Percentiles rank a stretch among this genome's conserved stretches.
These are phyloP conservation scores for Acacia concinna DNA, from an alignment of 331 rosid species.

Conservation along the genomic window DNA sequence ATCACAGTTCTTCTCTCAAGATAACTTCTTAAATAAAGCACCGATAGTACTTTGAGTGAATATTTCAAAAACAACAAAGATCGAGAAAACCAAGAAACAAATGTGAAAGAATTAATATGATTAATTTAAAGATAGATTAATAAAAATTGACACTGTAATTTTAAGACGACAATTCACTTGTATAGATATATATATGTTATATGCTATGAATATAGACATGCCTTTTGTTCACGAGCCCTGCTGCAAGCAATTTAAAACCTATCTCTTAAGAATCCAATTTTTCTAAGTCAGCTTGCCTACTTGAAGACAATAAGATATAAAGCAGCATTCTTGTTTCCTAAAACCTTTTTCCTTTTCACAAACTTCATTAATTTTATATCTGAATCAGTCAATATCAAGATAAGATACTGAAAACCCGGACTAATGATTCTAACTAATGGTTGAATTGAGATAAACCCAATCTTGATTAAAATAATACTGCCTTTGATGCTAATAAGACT, in stretches of 20 bases:
- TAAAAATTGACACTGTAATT: conserved; percentile 5
- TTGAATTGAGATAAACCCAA: background rate
- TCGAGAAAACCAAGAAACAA: conserved; percentile 20
- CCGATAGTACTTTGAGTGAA: background rate
- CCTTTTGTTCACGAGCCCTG: conserved; percentile 19
- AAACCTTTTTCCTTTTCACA: conserved; percentile 9
- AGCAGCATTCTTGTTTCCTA: background rate
- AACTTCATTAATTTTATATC: background rate
- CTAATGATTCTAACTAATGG: background rate
- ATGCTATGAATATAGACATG: conserved; percentile 15
- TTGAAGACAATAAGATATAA: conserved; percentile 7
- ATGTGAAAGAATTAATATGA: background rate
- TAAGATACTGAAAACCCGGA: background rate
- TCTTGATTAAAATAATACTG: no score
- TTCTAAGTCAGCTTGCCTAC: conserved; percentile 36
- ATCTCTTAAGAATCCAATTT: conserved; percentile 9
- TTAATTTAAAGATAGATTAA: background rate
- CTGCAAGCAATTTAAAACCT: background rate
- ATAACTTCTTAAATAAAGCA: conserved; percentile 1
- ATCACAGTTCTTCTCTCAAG: background rate
- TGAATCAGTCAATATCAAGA: background rate
- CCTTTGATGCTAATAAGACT: no score
- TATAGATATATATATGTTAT: no score
- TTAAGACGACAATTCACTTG: background rate
- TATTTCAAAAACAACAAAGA: background rate